Conservation (phyloP, 2,329 filamentous ascomycete genomes). For the Metarhizium guizhouense region DNA sequence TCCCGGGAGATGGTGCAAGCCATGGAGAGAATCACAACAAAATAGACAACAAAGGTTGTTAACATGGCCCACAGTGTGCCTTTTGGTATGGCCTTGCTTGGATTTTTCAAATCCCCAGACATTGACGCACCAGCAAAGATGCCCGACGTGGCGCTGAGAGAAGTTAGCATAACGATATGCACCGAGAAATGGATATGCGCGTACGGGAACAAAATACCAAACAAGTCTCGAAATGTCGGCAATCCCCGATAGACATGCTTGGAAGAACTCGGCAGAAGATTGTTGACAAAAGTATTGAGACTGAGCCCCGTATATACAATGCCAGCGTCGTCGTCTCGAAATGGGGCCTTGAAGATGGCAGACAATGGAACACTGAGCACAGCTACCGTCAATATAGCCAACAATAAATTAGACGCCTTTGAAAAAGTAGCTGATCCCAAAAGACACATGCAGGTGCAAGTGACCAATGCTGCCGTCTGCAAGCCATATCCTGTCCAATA, state of each 20-base stretch:
- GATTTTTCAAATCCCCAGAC: constrained; percentile 77
- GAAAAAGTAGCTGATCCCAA: constrained; percentile 75
- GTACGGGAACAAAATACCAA: constrained; percentile 73
- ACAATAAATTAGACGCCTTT: constrained; percentile 67
- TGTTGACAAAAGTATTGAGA: constrained; percentile 59
- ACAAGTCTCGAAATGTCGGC: constrained; percentile 70
- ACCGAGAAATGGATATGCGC: constrained; percentile 4
- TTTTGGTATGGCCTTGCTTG: constrained; percentile 74
- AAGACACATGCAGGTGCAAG: constrained; percentile 68
- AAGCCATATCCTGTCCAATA: constrained; percentile 73
- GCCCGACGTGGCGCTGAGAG: constrained; percentile 37
- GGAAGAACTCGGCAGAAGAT: constrained; percentile 61
- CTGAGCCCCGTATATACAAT: constrained; percentile 75
- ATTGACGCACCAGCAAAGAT: constrained; percentile 72
- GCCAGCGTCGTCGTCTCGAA: constrained; percentile 49
- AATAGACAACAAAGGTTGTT: constrained; percentile 68
- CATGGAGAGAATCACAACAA: constrained; percentile 69
- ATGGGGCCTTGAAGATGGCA: constrained; percentile 59
- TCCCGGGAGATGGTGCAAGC: constrained; percentile 65
- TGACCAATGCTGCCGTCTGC: constrained; percentile 59
- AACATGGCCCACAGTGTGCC: constrained; percentile 73
- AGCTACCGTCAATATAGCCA: constrained; percentile 61
- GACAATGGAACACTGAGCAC: constrained; percentile 78
- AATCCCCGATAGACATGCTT: constrained; percentile 53
- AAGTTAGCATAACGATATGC: constrained; percentile 15